Evolutionary conservation across 106 monocot species (phyloP).

Genomic region (Xerophyta viscosa): DNA sequence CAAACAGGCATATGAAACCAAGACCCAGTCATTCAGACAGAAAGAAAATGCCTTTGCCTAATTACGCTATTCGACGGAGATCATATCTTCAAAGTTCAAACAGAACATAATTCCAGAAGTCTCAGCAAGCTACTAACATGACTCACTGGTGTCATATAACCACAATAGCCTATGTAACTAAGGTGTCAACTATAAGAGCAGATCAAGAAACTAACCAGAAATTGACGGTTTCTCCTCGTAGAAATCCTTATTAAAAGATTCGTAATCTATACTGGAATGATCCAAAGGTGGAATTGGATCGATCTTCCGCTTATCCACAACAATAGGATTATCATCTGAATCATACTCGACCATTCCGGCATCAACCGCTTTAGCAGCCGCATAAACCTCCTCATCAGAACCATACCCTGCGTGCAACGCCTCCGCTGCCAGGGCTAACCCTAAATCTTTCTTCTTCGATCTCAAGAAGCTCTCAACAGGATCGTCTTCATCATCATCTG

Average conservation of each 20-base stretch:
- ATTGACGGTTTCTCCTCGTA: conserved; percentile 89
- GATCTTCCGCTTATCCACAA: conserved; percentile 87
- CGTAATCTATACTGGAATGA: conserved; percentile 77
- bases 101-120: no score
- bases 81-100: no score
- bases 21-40: no score
- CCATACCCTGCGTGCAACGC: conserved; percentile 75
- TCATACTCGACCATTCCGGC: conserved; percentile 95
- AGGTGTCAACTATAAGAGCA: background rate
- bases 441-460: conserved; percentile 93
- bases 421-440: conserved; percentile 74
- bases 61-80: no score
- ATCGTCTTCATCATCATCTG: conserved; percentile 74
- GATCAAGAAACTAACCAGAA: conserved; percentile 38
- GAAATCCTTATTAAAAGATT: conserved; percentile 83
- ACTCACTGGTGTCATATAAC: no score
- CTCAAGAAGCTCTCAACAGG: conserved; percentile 89
- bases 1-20: no score
- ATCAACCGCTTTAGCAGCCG: conserved; percentile 95
- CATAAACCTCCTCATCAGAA: conserved; percentile 98
- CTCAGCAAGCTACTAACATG: no score
- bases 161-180: no score
- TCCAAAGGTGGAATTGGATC: conserved; percentile 83
- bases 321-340: conserved; percentile 82
- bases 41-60: no score